A percentile compares a stretch with the other conserved stretches of the same genome.
Conservation (phyloP, 2,329 filamentous ascomycete genomes). For the Colletotrichum acutatum region DNA sequence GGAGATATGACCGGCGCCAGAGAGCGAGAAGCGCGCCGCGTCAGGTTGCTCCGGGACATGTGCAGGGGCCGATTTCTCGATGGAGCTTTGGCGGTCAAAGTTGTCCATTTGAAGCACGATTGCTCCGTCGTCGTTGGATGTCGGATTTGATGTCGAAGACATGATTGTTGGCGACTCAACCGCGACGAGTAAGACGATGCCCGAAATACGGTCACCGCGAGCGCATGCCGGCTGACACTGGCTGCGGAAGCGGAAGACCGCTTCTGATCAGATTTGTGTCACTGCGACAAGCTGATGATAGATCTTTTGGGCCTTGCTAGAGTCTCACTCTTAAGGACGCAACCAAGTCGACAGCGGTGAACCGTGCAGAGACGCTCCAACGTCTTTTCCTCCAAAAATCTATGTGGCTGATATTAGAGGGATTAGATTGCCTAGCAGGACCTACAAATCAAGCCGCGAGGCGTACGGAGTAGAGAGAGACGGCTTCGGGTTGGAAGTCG, state of each 20-base stretch:
- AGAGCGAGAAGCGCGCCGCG: slow-evolving; percentile 42
- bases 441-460: background rate
- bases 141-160: background rate
- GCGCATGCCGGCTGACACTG: background rate
- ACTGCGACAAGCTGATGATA: background rate
- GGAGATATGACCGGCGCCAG: slow-evolving; percentile 51
- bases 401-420: background rate
- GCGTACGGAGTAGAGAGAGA: background rate
- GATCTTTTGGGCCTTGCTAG: background rate
- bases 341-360: background rate
- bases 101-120: slow-evolving; percentile 43
- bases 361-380: background rate
- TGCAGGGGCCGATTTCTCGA: slow-evolving; percentile 44
- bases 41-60: slow-evolving; percentile 28
- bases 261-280: background rate
- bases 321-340: no score
- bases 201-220: no score
- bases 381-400: background rate
- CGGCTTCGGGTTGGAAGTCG: background rate
- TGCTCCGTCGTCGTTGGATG: background rate
- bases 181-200: background rate
- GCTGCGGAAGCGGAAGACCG: no score
- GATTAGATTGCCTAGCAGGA: background rate
- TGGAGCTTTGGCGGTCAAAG: slow-evolving; percentile 45
- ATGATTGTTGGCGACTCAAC: background rate